A percentile compares a stretch with the other conserved stretches of the same genome.
These are phyloP conservation scores for Phaeosphaeria sp. DNA, from an alignment of 2,329 filamentous ascomycete genomes.

Conservation along the genomic window DNA sequence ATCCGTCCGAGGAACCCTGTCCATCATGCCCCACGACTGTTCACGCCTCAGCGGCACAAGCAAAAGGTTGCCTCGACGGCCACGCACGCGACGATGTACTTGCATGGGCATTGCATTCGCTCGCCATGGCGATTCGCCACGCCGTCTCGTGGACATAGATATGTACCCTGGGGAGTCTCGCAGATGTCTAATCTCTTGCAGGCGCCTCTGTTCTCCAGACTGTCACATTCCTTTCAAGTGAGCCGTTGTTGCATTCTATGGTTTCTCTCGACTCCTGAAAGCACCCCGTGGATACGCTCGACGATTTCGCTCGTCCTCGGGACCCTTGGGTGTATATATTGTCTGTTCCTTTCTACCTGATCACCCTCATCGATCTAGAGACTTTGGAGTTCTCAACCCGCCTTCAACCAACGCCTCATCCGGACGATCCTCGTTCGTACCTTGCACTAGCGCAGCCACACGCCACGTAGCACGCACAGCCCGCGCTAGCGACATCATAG, in stretches of 20 bases:
- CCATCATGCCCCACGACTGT: constrained; percentile 21
- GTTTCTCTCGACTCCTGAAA: constrained; percentile 11
- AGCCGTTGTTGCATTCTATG: constrained; percentile 32
- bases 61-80: constrained; percentile 26
- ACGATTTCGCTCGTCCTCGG: constrained; percentile 1
- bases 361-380: background rate
- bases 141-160: constrained; percentile 20
- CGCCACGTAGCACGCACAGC: constrained; percentile 26
- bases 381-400: background rate
- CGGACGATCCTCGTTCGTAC: constrained; percentile 19
- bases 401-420: constrained; percentile 4
- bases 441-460: constrained; percentile 26
- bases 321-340: constrained; percentile 3
- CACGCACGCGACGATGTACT: constrained; percentile 18
- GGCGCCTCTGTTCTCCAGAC: constrained; percentile 15
- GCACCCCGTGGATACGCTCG: constrained; percentile 14
- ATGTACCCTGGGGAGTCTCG: constrained; percentile 14
- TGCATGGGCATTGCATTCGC: constrained; percentile 4
- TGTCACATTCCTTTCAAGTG: constrained; percentile 34
- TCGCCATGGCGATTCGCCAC: background rate
- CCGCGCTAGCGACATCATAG: constrained; percentile 29
- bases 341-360: background rate
- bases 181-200: constrained; percentile 11
- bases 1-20: constrained; percentile 19
- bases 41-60: constrained; percentile 21